Base-by-base conservation (phyloP, 371 early-diverging fungal species). In the Globomyces sp. region DNA sequence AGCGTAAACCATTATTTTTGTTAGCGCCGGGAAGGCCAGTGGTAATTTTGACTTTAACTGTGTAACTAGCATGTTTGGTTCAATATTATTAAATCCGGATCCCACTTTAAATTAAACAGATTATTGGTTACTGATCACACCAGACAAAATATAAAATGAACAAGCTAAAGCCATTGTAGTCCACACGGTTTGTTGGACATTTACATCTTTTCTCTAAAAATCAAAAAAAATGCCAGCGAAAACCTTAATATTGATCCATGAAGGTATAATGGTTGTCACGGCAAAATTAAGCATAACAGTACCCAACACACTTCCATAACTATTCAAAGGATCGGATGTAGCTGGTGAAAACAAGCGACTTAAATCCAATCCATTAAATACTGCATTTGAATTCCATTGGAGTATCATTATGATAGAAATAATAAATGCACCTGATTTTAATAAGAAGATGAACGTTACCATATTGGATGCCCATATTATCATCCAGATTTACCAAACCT, bases 1-100 rank as follows among this genome's bases (percentile, higher is more conserved):
- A 8, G 87, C 62, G 67, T 87, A 88, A 3, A 85, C 82, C 1
- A 86, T 83, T 37, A 87, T 82, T 44, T 77, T 73, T 1, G 86
- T 80, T 24, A 84, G 74, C 9, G 69, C 48, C 8, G 41, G 51
- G 41, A 5, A 44, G n/a, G 1, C 68, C 71, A 4, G 37, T 36
- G 2, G 67, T 11, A 24, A 24, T 24, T 24, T 24, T 24, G 24
- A 24, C 24, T 24, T 24, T 24, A 24, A 24, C 24, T 24, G 24
- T 24, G 24, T 24, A 24, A 24, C 24, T 24, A 24, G 24, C 24
- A 24, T 24, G 13, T 61, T 63, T 10, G 71, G 57, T 13, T 10
- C 57, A 57, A 68, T 63, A 9, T 73, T 55, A 50, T 58, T 40
- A 68, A 71, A 80, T 24, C 75, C 70, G 5, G 77, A 47, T 1